Base-by-base conservation (phyloP, 208 protist genomes). In the Phytomonas serpens region DNA sequence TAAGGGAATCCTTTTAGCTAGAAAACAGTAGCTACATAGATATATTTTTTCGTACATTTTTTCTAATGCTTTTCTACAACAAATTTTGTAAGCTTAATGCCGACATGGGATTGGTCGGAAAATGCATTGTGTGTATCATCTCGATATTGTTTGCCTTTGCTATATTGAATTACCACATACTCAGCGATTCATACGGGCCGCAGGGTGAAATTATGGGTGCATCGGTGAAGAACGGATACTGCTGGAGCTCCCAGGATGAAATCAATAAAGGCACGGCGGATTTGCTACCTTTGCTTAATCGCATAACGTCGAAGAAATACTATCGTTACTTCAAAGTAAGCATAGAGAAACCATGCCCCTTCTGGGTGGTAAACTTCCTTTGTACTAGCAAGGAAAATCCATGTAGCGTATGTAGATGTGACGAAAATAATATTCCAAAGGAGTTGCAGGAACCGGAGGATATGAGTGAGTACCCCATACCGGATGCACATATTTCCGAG, bases 301-400 rank as follows among this genome's bases (percentile, higher is more conserved):
- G 73, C 23, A 88, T 97, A 51, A 93, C 88, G 1, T 74, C 64
- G 5, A 75, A 82, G 13, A 79, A 87, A 1, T 97, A 87, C 82
- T 97, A 95, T 77, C 88, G 90, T 52, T 97, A 91, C 73, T 97
- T 88, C 79, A 95, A 94, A 71, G 84, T 93, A 5, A 93, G 93
- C 77, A 84, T 79, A 23, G 86, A 93, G 30, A 91, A 88, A 63
- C 69, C 67, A 2, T 97, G 92, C 71, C 90, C 88, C 14, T 97
- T 90, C 66, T 97, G 92, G 92, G 92, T 83, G 9, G 90, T 93
- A 11, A 81, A 73, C 32, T 71, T 93, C 61, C 71, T 94, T 32
- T 97, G 92, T 79, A 93, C 79, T 36, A 80, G 76, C 32, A 79
- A 82, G 9, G 82, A 93, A 68, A 93, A 92, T 73, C 79, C 76